Base-by-base conservation (phyloP, 176 grass and related monocot species). In the Urochloa ruziziensis region DNA sequence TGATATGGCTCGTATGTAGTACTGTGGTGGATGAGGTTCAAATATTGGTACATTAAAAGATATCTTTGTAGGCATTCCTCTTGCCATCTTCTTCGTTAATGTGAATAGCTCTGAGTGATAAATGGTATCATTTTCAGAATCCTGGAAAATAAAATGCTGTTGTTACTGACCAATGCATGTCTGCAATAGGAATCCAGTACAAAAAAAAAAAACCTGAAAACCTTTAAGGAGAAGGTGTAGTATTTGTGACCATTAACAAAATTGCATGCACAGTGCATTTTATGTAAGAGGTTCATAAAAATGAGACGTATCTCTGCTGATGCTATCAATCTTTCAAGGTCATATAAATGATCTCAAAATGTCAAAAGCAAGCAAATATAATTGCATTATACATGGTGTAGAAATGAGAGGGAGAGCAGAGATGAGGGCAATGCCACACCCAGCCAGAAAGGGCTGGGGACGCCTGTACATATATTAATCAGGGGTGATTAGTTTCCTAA, bases 111-210 rank as follows among this genome's bases (percentile, higher is more conserved):
- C 96, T 39, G 89, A 94, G 87, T 98, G 92, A 78, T 98, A 98
- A 77, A 98, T 98, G 78, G 94, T 88, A 79, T 98, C 96, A 79
- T 98, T 98, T 85, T 98, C 96, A 79, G 96, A 98, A 91, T 98
- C 96, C 92, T 94, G 84, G n/a, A 72, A 72, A 74, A 83, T 73
- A 70, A 80, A 85, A 79, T 42, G 32, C 43, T 65, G 75, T 54
- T 76, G 63, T 82, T 77, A 82, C 16, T 52, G 49, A 24, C 7
- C 37, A 76, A 62, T 54, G 43, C 68, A 80, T 84, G 49, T n/a
- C n/a, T 73, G 27, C 56, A 58, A 69, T 57, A 69, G 24, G 80
- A 83, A 79, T 64, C 13, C 10, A 67, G 34, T 66, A 35, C 5
- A 23, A 40, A 27, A 79, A n/a, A n/a, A 79, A n/a, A n/a, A 53